A percentile compares a stretch with the other conserved stretches of the same genome.
Conservation (phyloP, 1,284 basidiomycete genomes). For the Leccinum huronense region DNA sequence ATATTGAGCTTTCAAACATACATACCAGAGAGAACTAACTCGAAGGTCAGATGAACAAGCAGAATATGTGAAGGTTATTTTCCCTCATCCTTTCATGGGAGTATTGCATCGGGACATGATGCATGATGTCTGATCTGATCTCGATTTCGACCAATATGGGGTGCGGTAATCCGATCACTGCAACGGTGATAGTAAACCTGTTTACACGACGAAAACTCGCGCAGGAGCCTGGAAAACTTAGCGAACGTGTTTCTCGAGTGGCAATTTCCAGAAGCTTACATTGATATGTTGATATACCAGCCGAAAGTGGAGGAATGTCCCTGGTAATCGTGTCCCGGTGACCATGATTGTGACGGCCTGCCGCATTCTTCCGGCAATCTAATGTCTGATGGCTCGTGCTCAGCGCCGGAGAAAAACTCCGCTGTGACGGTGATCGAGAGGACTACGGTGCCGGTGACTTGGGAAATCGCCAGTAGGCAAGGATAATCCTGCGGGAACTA, state of each 20-base stretch:
- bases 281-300: constrained; percentile 7
- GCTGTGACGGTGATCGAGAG: constrained; percentile 16
- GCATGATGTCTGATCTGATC: constrained; percentile 7
- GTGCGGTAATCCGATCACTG: not conserved
- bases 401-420: constrained; percentile 9
- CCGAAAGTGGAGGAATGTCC: constrained; percentile 9
- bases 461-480: constrained; percentile 20
- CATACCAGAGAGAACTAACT: constrained; percentile 1
- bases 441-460: constrained; percentile 21
- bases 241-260: not conserved
- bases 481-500: constrained; percentile 13
- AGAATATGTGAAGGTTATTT: not conserved
- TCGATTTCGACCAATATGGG: constrained; percentile 10
- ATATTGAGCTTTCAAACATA: not conserved
- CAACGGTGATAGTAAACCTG: constrained; percentile 6
- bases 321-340: constrained; percentile 10
- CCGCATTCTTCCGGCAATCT: constrained; percentile 16
- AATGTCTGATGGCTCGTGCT: not conserved
- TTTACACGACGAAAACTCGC: constrained; percentile 16
- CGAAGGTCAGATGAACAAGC: not conserved
- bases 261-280: not conserved
- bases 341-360: constrained; percentile 9
- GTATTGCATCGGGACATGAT: not conserved
- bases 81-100: constrained; percentile 6
- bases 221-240: constrained; percentile 8